These are phyloP conservation scores for Aspergillus versicolor DNA, from an alignment of 2,329 filamentous ascomycete genomes.

Conservation along the genomic window DNA sequence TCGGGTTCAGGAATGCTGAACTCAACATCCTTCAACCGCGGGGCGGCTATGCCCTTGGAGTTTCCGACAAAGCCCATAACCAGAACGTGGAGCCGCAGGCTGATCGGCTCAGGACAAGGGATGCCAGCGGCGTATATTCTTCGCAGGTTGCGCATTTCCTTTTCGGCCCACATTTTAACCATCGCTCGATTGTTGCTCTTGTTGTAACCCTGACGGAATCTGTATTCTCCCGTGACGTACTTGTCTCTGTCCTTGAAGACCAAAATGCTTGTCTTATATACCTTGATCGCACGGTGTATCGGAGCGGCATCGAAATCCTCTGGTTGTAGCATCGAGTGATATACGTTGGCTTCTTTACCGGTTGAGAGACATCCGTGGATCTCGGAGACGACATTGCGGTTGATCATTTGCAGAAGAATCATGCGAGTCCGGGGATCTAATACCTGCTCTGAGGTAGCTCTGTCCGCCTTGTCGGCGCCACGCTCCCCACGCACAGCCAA, in stretches of 20 bases:
- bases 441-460: slow-evolving; percentile 92
- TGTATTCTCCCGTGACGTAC: slow-evolving; percentile 91
- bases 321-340: slow-evolving; percentile 73
- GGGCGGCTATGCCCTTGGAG: slow-evolving; percentile 81
- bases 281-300: slow-evolving; percentile 86
- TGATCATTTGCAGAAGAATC: slow-evolving; percentile 95
- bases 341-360: slow-evolving; percentile 97
- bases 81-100: slow-evolving; percentile 88
- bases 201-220: slow-evolving; percentile 87
- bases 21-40: slow-evolving; percentile 81
- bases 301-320: slow-evolving; percentile 47
- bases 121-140: slow-evolving; percentile 82
- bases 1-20: slow-evolving; percentile 68
- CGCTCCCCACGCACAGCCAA: slow-evolving; percentile 49
- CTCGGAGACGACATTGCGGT: slow-evolving; percentile 82
- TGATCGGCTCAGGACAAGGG: slow-evolving; percentile 83
- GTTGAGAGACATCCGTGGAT: slow-evolving; percentile 95
- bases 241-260: slow-evolving; percentile 97
- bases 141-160: slow-evolving; percentile 92
- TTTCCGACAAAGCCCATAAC: slow-evolving; percentile 94
- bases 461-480: slow-evolving; percentile 75
- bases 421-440: slow-evolving; percentile 91
- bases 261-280: slow-evolving; percentile 97
- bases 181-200: slow-evolving; percentile 94
- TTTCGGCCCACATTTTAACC: slow-evolving; percentile 98